These are phyloP conservation scores for Priceomyces fermenticarens DNA, from an alignment of 805 yeast species.

Conservation along the genomic window DNA sequence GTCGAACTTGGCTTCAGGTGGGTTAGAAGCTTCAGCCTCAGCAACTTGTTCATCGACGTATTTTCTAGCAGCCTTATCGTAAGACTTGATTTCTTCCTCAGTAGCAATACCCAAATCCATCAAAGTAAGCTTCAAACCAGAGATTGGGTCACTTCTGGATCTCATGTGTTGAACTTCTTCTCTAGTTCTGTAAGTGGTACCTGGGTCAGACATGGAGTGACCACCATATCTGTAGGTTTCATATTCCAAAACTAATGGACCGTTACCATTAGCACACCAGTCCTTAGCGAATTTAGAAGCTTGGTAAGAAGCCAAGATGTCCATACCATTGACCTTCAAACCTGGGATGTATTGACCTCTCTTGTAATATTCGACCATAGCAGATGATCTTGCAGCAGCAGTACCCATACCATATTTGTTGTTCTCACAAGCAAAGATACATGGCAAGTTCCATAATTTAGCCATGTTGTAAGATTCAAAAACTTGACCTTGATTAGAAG, in stretches of 20 bases:
- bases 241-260: slow-evolving; percentile 93
- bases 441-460: slow-evolving; percentile 95
- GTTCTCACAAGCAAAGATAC: slow-evolving; percentile 94
- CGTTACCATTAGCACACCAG: slow-evolving; percentile 90
- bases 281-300: slow-evolving; percentile 97
- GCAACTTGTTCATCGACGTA: slow-evolving; percentile 93
- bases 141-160: slow-evolving; percentile 96
- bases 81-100: slow-evolving; percentile 90
- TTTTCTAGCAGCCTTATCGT: slow-evolving; percentile 95
- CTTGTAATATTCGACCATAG: slow-evolving; percentile 94
- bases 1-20: slow-evolving; percentile 94
- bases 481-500: slow-evolving; percentile 98
- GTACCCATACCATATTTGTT: slow-evolving; percentile 99
- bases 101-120: slow-evolving; percentile 82
- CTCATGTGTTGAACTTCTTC: slow-evolving; percentile 99
- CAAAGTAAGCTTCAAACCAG: slow-evolving; percentile 86
- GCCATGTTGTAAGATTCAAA: slow-evolving; percentile 99
- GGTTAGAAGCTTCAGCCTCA: slow-evolving; percentile 88
- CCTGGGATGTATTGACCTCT: slow-evolving; percentile 99
- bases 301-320: slow-evolving; percentile 89
- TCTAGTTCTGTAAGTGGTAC: slow-evolving; percentile 99
- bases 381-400: slow-evolving; percentile 94
- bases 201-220: slow-evolving; percentile 99
- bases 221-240: slow-evolving; percentile 99
- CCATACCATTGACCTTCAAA: slow-evolving; percentile 98